Percentiles rank a stretch among this genome's conserved stretches.
Conservation (phyloP, 148 eudicot species). For the Heliamphora exappendiculata region DNA sequence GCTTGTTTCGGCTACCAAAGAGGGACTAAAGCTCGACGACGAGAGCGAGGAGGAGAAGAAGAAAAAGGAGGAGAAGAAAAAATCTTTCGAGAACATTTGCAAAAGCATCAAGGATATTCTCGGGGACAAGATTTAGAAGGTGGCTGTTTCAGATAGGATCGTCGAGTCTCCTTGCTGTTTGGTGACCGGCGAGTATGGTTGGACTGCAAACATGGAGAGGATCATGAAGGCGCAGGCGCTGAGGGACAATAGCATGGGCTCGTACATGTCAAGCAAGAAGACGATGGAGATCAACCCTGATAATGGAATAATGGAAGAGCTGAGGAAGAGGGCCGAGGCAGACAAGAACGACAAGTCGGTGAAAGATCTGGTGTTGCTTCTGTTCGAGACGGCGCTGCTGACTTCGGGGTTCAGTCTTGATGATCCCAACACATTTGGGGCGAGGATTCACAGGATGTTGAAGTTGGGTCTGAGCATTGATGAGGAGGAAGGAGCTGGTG, state of each 20-base stretch:
- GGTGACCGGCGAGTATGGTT: constrained; percentile 14
- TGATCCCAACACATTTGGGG: constrained; percentile 9
- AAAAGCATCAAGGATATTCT: constrained; percentile 12
- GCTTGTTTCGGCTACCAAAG: constrained; percentile 2
- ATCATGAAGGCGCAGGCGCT: constrained; percentile 16
- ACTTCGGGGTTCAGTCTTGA: constrained; percentile 10
- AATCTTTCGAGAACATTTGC: constrained; percentile 8
- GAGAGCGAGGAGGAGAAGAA: constrained; percentile 9
- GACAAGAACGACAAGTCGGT: constrained; percentile 11
- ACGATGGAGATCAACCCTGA: constrained; percentile 15
- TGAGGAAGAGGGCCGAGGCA: constrained; percentile 15
- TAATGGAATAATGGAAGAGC: constrained; percentile 9
- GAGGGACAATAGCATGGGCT: constrained; percentile 5
- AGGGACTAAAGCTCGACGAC: constrained; percentile 8
- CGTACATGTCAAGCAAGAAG: constrained; percentile 10
- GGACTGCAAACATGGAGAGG: constrained; percentile 16
- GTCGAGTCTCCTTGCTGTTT: constrained; percentile 12
- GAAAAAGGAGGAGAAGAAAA: constrained; percentile 11
- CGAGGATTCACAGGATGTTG: constrained; percentile 12
- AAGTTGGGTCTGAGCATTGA: constrained; percentile 13
- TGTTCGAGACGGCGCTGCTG: constrained; percentile 10
- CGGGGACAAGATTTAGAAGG: constrained; percentile 3
- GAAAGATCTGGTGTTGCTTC: constrained; percentile 7
- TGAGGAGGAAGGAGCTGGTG: not conserved
- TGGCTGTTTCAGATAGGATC: constrained; percentile 4